phyloP scores from a whole-genome alignment of 2,329 filamentous ascomycete species.

The Monilinia vaccinii-corymbosi region DNA sequence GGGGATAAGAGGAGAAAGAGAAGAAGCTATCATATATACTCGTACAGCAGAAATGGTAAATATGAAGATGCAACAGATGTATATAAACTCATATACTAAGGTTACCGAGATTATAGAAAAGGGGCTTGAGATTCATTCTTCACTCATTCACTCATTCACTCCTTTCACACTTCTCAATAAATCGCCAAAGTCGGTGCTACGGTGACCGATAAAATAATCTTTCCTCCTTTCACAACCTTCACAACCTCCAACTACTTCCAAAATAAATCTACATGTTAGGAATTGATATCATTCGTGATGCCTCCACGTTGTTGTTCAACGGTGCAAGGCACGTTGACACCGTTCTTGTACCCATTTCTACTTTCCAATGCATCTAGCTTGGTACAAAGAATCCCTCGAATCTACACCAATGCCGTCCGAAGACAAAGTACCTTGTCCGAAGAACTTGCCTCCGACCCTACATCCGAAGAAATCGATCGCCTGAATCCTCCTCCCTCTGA shows the following conservation, averaged over 20 bases:
- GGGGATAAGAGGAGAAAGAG: slow-evolving; percentile 1
- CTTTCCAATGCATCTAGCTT: slow-evolving; percentile 11
- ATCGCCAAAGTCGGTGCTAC: slow-evolving; percentile 1
- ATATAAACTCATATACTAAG: not conserved
- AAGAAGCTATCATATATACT: not conserved
- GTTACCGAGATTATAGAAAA: slow-evolving; percentile 4
- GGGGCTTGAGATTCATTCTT: not conserved
- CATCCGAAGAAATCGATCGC: slow-evolving; percentile 36
- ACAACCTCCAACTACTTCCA: not conserved
- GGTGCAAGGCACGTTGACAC: slow-evolving; percentile 25
- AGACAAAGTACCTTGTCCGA: slow-evolving; percentile 16
- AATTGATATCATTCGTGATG: slow-evolving; percentile 15
- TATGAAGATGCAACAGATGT: not conserved
- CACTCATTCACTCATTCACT: not conserved
- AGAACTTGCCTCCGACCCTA: slow-evolving; percentile 7
- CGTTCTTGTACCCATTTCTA: slow-evolving; percentile 29
- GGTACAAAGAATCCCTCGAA: slow-evolving; percentile 5
- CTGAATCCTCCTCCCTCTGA: slow-evolving; percentile 78
- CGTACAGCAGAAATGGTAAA: not conserved
- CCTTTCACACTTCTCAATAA: not conserved
- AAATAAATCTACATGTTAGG: slow-evolving; percentile 1
- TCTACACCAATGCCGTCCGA: slow-evolving; percentile 14
- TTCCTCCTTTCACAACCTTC: not conserved
- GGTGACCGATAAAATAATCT: slow-evolving; percentile 1
- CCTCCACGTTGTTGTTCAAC: slow-evolving; percentile 27